Evolutionary conservation across 768 basidiomycete genomes (phyloP), one percentile per base, ranked within the genome.

Genomic region (Pulveroboletus sp.): DNA sequence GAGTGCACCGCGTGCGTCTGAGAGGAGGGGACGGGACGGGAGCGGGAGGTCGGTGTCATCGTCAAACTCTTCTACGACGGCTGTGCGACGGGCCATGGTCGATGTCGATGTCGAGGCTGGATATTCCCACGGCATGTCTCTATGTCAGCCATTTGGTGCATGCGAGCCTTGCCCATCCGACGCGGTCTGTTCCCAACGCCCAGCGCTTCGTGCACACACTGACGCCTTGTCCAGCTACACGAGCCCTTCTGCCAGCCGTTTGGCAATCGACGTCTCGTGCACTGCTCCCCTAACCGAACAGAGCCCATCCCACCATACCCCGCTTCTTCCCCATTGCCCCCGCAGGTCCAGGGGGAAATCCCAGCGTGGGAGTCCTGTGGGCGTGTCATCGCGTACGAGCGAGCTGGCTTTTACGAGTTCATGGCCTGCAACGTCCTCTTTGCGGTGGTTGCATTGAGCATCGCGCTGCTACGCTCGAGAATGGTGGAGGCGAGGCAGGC

Each of bases 241-340:
- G 82, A 93, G 71, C 93, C 93, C 2, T 95, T 88, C 68, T 97
- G 93, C 70, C 83, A 89, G 62, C 93, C 94, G n/a, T 95, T 93
- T 63, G 94, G 94, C 44, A 94, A 94, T 69, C 82, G 94, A 20
- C 83, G 89, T 17, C 77, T 93, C 34, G 77, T 94, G 74, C 93
- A 93, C 63, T 97, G 93, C 53, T 62, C 80, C 20, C 63, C 62
- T 51, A 57, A 65, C 42, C 69, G 61, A 58, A 60, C 63, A 31
- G 46, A 38, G 44, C n/a, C 55, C 55, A 17, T 48, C 31, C 58
- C 63, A 17, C 57, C 49, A 22, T 30, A 46, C 26, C 46, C 45
- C 42, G 43, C 54, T 13, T 26, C 45, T 49, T 35, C 51, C 49
- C 49, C 50, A 50, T 47, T 60, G 57, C 8, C 17, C 26, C 17